Evolutionary conservation across 2,329 filamentous ascomycete species (phyloP).

Genomic region (Corynespora cassiicola): DNA sequence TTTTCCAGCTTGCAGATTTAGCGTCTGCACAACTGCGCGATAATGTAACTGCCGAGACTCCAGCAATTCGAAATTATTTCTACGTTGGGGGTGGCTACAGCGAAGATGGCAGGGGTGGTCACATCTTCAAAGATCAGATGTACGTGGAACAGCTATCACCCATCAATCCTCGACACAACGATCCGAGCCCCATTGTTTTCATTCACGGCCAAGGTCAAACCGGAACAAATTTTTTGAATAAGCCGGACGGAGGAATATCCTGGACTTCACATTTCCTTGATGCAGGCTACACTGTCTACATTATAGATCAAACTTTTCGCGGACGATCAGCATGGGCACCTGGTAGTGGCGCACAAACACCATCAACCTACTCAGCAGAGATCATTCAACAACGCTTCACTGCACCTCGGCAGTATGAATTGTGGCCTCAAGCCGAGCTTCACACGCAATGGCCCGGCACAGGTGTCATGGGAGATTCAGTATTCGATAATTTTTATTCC

Average conservation of each 20-base stretch:
- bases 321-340: conserved; percentile 50
- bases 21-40: too few relatives aligned
- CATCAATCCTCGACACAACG: not conserved
- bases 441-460: conserved; percentile 48
- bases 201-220: conserved; percentile 22
- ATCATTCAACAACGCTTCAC: conserved; percentile 9
- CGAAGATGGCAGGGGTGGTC: conserved; percentile 14
- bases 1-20: too few relatives aligned
- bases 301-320: conserved; percentile 54
- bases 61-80: conserved; percentile 19
- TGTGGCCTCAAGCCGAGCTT: conserved; percentile 12
- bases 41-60: too few relatives aligned
- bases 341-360: not conserved
- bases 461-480: conserved; percentile 46
- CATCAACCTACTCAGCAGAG: conserved; percentile 5
- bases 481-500: conserved; percentile 55
- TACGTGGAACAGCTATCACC: conserved; percentile 27
- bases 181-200: conserved; percentile 13
- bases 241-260: conserved; percentile 54
- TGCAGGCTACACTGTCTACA: conserved; percentile 55
- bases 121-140: conserved; percentile 24
- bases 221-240: conserved; percentile 42
- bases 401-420: conserved; percentile 6
- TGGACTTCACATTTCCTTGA: conserved; percentile 58
- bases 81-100: conserved; percentile 25